Conservation (phyloP, 495 filamentous ascomycete genomes). For the Neurospora intermedia region DNA sequence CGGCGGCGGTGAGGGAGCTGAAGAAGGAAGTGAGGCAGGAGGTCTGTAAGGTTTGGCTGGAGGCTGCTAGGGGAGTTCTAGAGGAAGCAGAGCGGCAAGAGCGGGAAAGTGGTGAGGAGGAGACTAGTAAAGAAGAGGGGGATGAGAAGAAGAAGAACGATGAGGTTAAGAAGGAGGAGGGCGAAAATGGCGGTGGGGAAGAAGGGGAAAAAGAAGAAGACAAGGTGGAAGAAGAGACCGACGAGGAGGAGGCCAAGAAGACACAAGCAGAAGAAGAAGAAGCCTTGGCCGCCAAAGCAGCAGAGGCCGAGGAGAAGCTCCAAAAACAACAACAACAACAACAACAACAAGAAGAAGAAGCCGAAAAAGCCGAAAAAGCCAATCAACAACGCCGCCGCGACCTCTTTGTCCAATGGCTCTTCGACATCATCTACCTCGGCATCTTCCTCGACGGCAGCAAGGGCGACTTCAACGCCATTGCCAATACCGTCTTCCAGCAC, state of each 20-base stretch:
- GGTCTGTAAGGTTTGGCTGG: slow-evolving; percentile 32
- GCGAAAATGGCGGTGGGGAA: background rate
- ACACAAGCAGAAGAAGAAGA: background rate
- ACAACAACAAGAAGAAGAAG: slow-evolving; percentile 3
- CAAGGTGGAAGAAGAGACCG: slow-evolving; percentile 23
- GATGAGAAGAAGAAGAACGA: background rate
- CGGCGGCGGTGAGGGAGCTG: slow-evolving; percentile 50
- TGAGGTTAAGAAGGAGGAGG: background rate
- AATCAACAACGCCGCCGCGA: slow-evolving; percentile 32
- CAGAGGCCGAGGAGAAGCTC: no score
- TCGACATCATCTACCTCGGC: slow-evolving; percentile 63
- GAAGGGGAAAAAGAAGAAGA: slow-evolving; percentile 16
- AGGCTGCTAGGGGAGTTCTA: slow-evolving; percentile 18
- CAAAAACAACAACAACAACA: background rate
- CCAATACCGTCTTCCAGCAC: slow-evolving; percentile 34
- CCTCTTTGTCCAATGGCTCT: slow-evolving; percentile 60
- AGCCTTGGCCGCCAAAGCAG: no score
- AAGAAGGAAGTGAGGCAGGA: slow-evolving; percentile 44
- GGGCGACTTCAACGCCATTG: slow-evolving; percentile 34
- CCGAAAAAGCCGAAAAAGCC: slow-evolving; percentile 9
- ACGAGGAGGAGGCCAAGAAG: slow-evolving; percentile 15
- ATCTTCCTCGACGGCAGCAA: slow-evolving; percentile 23
- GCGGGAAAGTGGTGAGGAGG: no score
- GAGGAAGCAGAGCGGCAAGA: no score
- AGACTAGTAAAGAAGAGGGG: background rate